Base-by-base conservation (phyloP, 768 basidiomycete species). In the Termitomyces sp. region DNA sequence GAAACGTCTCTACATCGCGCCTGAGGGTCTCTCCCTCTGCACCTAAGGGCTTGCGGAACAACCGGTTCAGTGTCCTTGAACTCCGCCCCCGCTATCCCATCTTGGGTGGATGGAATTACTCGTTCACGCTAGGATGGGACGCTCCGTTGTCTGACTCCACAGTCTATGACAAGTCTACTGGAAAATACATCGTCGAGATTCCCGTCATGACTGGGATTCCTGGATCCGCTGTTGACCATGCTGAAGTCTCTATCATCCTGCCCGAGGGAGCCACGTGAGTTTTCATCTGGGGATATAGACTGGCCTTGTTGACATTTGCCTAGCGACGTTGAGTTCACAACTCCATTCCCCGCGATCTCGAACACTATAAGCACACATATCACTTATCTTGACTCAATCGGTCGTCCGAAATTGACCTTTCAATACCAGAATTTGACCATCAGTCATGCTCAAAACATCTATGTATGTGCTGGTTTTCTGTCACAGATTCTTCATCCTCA, bases 31-130 rank as follows among this genome's bases (percentile, higher is more conserved):
- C 84, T 1, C 87, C 88, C 44, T 84, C 89, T 6, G 75, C 80
- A 6, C 77, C 87, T 4, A 85, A 85, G 65, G 79, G 79, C n/a
- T 73, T 74, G 59, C 78, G 77, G 58, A 73, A 75, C 14, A 79
- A 76, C 57, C 79, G 82, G 47, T 78, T 79, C 66, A 91, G 91
- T 55, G 62, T 88, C 26, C 78, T 99, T 28, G 95, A 98, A 67
- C 70, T 98, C 51, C 81, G 80, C 43, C 96, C 97, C 0, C 83
- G 97, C 48, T 99, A 95, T 72, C 97, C 97, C 35, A 68, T 99
- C 48, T 71, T 98, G 65, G 97, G 97, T 33, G 94, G 96, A 46
- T 99, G 97, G 97, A 98, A 97, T 69, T 98, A 96, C 72, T 86
- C 79, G 46, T 98, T 95, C 76, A 94, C 93, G 5, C 79, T 98